These are phyloP conservation scores for Aeschynomene evenia DNA, from an alignment of 306 rosid genomes.

Conservation along the genomic window DNA sequence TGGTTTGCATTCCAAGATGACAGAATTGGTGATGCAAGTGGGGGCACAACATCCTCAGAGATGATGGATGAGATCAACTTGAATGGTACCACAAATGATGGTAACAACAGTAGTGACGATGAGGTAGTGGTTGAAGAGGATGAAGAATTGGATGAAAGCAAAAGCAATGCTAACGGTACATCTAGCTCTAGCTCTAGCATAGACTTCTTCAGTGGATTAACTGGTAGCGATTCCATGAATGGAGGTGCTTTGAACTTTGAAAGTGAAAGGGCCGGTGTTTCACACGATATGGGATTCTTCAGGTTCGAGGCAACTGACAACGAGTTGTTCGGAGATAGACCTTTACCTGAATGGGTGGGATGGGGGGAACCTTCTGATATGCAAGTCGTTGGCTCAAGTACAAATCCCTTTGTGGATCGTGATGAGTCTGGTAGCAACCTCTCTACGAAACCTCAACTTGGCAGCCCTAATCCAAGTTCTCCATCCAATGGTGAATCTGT, in stretches of 20 bases:
- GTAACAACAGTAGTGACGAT: conserved; percentile 80
- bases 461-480: conserved; percentile 44
- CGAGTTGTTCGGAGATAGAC: conserved; percentile 68
- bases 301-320: conserved; percentile 73
- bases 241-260: conserved; percentile 48
- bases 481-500: conserved; percentile 46
- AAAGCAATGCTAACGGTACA: conserved; percentile 49
- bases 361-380: conserved; percentile 79
- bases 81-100: conserved; percentile 71
- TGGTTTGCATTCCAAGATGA: conserved; percentile 99
- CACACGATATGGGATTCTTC: conserved; percentile 76
- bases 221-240: conserved; percentile 46
- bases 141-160: conserved; percentile 64
- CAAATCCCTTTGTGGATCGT: conserved; percentile 78
- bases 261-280: conserved; percentile 46
- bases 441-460: conserved; percentile 43
- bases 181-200: conserved; percentile 66
- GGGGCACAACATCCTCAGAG: conserved; percentile 64
- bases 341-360: conserved; percentile 91
- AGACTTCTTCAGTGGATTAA: conserved; percentile 46
- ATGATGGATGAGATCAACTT: conserved; percentile 88
- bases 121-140: conserved; percentile 94
- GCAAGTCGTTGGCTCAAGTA: conserved; percentile 66
- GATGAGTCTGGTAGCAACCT: conserved; percentile 42
- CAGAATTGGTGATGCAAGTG: conserved; percentile 59